These are phyloP conservation scores for Rubia tinctorum DNA, from an alignment of 305 asterid species.

Conservation along the genomic window DNA sequence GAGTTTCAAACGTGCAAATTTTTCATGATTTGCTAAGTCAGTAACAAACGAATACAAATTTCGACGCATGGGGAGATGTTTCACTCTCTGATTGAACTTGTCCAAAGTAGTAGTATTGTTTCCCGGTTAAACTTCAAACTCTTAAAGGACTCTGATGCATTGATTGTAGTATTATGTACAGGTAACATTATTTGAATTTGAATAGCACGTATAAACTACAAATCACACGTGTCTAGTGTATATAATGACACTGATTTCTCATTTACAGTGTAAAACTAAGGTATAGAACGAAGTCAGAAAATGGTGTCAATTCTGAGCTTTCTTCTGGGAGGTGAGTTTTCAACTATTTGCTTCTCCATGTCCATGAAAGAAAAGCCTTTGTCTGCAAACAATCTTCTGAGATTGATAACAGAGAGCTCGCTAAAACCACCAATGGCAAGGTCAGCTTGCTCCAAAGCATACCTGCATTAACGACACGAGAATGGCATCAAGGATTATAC, in stretches of 20 bases:
- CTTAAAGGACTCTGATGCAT: not conserved
- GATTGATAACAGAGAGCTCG: slow-evolving; percentile 89
- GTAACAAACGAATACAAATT: too few species aligned
- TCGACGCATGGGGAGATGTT: too few species aligned
- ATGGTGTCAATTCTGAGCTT: slow-evolving; percentile 90
- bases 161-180: not conserved
- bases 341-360: slow-evolving; percentile 66
- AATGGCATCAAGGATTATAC: not conserved
- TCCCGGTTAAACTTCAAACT: not conserved
- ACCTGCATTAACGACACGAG: slow-evolving; percentile 38
- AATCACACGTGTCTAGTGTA: not conserved
- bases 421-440: slow-evolving; percentile 69
- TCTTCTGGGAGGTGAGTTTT: slow-evolving; percentile 66
- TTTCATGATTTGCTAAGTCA: too few species aligned
- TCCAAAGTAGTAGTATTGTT: too few species aligned
- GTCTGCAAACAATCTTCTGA: slow-evolving; percentile 80
- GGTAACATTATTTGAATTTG: not conserved
- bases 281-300: slow-evolving; percentile 31
- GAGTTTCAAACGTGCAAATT: too few species aligned
- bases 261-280: slow-evolving; percentile 30
- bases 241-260: not conserved
- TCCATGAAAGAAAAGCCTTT: slow-evolving; percentile 92
- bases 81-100: too few species aligned
- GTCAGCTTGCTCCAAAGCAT: slow-evolving; percentile 84
- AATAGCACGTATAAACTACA: not conserved